These are phyloP conservation scores for Barnettozyma californica DNA, from an alignment of 805 yeast genomes.

Conservation along the genomic window DNA sequence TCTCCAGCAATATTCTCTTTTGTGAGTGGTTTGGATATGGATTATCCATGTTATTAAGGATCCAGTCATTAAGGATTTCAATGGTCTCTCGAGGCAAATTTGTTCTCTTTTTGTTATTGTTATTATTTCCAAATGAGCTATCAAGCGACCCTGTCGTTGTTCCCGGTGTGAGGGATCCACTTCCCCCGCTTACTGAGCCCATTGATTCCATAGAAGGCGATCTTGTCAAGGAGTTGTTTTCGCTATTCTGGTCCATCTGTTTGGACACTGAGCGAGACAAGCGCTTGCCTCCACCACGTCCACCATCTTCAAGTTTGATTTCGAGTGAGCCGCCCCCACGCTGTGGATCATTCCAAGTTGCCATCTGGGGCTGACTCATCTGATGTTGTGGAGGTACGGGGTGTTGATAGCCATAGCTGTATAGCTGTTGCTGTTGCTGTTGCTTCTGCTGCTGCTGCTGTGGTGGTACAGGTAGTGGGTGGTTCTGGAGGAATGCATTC, in stretches of 20 bases:
- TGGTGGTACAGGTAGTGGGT: conserved; percentile 1
- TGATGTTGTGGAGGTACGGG: background rate
- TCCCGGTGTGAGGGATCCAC: background rate
- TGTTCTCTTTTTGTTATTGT: conserved; percentile 44
- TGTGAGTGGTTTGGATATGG: conserved; percentile 84
- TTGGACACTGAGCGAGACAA: conserved; percentile 2
- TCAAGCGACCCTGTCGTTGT: background rate
- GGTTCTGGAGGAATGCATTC: background rate
- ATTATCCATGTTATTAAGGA: conserved; percentile 64
- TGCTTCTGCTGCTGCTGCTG: background rate
- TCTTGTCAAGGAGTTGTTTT: background rate
- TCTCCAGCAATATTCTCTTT: conserved; percentile 59
- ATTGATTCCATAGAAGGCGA: conserved; percentile 5
- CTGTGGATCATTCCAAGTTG: background rate
- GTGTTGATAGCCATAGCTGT: background rate
- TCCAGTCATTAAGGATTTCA: conserved; percentile 66
- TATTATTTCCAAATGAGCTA: conserved; percentile 2
- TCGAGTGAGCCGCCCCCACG: background rate
- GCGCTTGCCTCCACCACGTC: background rate
- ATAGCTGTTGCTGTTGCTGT: background rate
- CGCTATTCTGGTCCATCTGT: background rate
- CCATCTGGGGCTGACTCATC: background rate
- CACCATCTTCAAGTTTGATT: background rate
- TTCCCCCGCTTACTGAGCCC: background rate
- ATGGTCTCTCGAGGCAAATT: conserved; percentile 79